Base-by-base conservation (phyloP, 2,329 filamentous ascomycete genomes). In the Aspergillus vadensis region DNA sequence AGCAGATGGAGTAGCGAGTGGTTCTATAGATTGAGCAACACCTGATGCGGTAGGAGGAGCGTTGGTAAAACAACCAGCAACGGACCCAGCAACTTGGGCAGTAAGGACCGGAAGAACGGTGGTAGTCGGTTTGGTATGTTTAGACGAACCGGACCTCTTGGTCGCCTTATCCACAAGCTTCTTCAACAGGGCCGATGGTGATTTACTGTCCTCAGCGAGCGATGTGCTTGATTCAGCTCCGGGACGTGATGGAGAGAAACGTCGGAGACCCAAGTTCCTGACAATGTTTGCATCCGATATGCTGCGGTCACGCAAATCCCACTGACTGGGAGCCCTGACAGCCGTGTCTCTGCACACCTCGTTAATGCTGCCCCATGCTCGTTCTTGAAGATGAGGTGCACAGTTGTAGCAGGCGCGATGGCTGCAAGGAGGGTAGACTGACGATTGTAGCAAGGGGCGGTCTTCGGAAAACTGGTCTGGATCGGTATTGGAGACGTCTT, bases 311-410 rank as follows among this genome's bases (percentile, higher is more conserved):
- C 68, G 60, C 9, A 75, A 55, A 41, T 76, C 74, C 60, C 71
- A 74, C 43, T 66, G 61, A 17, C 60, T 65, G 27, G 72, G 69
- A n/a, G 63, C 52, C 9, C 58, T 63, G 32, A 61, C 67, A 36
- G 62, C 49, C 4, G 60, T 59, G 27, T 77, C 74, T 27, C 68
- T 72, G 23, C 80, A 71, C 36, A 83, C 72, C 12, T 56, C 64
- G 48, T 79, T 74, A 62, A 85, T 77, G 27, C 79, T 80, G 7
- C 74, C 72, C 67, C 74, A 82, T 36, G 78, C 66, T 3, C 81
- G 77, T 48, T 83, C 80, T n/a, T 62, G 56, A 5, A 63, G 59
- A 14, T 48, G 50, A n/a, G 50, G 52, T 19, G 60, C 56, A 38
- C 70, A 73, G 19, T 56, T 50, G 38, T 62, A 58, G 36, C 66